phyloP scores from a whole-genome alignment of 176 grass and related monocot species.

The Oryza nivara region DNA sequence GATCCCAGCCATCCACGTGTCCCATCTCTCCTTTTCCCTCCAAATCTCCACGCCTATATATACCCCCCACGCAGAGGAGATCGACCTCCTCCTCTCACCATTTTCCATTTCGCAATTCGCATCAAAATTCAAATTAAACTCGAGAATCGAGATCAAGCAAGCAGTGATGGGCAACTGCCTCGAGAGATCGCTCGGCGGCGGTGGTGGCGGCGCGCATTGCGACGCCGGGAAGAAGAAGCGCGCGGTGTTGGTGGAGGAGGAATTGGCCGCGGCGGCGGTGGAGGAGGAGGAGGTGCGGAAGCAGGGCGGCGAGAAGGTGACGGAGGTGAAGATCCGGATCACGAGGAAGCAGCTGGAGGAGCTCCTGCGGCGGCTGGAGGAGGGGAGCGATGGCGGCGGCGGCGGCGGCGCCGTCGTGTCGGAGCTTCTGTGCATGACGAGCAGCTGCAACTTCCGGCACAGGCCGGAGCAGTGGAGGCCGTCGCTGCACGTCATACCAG shows the following conservation, averaged over 20 bases:
- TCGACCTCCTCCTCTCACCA: conserved; percentile 6
- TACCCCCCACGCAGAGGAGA: not conserved
- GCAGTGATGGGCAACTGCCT: conserved; percentile 48
- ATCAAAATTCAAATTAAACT: not conserved
- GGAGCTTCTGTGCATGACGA: conserved; percentile 52
- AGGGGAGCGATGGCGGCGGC: not conserved
- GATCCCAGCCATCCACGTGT: conserved; percentile 48
- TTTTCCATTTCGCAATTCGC: not conserved
- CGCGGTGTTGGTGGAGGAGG: conserved; percentile 22
- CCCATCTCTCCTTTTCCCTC: not conserved
- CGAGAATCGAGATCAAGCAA: too few species aligned
- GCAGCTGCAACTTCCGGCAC: conserved; percentile 36
- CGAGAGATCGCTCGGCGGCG: not conserved
- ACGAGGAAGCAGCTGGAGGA: conserved; percentile 68
- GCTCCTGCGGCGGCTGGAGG: conserved; percentile 49
- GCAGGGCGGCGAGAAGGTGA: not conserved
- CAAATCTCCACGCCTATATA: conserved; percentile 23
- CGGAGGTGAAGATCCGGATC: conserved; percentile 70
- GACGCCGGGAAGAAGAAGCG: not conserved
- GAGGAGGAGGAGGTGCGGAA: not conserved
- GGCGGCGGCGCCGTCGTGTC: conserved; percentile 40
- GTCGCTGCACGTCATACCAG: conserved; percentile 66
- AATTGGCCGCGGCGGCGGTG: not conserved
- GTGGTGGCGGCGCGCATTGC: not conserved
- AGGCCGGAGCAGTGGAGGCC: conserved; percentile 57